These are phyloP conservation scores for Uncinocarpus reesii DNA, from an alignment of 2,329 filamentous ascomycete genomes.

Conservation along the genomic window DNA sequence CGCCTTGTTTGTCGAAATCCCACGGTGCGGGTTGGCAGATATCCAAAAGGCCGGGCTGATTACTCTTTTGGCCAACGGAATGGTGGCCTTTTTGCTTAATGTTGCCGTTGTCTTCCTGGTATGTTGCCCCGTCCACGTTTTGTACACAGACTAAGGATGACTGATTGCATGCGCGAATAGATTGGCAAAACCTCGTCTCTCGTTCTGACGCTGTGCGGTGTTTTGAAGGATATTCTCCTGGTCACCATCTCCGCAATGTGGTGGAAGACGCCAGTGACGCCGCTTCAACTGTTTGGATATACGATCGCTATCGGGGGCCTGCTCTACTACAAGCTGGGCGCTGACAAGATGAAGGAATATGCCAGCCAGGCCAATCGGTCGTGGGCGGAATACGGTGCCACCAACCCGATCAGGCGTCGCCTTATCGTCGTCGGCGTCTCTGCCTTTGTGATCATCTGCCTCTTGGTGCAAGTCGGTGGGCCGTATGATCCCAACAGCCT, in stretches of 20 bases:
- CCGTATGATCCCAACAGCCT: constrained; percentile 13
- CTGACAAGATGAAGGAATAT: constrained; percentile 74
- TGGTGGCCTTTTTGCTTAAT: constrained; percentile 69
- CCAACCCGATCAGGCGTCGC: constrained; percentile 68
- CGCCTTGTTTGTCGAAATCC: constrained; percentile 58
- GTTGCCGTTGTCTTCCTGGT: constrained; percentile 79
- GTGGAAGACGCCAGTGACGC: constrained; percentile 62
- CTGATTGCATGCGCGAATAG: constrained; percentile 35
- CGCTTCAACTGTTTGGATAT: constrained; percentile 68
- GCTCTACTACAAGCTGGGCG: constrained; percentile 59
- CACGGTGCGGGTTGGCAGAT: constrained; percentile 55
- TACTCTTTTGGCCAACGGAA: constrained; percentile 61
- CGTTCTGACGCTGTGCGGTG: constrained; percentile 74
- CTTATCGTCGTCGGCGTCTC: constrained; percentile 46
- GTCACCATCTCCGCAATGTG: constrained; percentile 66
- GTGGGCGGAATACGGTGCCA: constrained; percentile 77
- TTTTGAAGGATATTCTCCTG: constrained; percentile 79
- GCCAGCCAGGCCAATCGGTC: constrained; percentile 59
- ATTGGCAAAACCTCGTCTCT: constrained; percentile 82
- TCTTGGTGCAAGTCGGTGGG: constrained; percentile 14
- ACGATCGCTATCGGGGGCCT: constrained; percentile 56
- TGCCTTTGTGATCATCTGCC: constrained; percentile 12
- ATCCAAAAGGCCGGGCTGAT: constrained; percentile 55
- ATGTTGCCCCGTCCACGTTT: constrained; percentile 23
- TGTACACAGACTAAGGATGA: background rate